These are phyloP conservation scores for Calonectria crousiana DNA, from an alignment of 2,329 filamentous ascomycete species.

Conservation along the genomic window DNA sequence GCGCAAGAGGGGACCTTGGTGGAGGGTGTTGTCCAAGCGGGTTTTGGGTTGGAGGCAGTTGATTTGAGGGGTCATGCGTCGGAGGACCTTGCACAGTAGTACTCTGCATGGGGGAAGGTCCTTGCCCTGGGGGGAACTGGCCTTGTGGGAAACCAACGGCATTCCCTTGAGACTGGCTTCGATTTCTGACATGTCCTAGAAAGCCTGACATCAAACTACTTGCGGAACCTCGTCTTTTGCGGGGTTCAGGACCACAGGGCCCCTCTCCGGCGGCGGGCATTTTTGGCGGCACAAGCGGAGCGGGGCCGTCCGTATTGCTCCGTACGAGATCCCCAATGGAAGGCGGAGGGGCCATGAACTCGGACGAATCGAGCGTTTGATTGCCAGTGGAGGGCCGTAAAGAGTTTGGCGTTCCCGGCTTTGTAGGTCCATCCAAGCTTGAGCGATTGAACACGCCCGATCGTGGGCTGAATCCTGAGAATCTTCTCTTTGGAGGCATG, in stretches of 20 bases:
- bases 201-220: slow-evolving; percentile 47
- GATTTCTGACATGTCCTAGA: slow-evolving; percentile 42
- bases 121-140: slow-evolving; percentile 17
- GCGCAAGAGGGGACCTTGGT: slow-evolving; percentile 2
- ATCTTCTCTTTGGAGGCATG: slow-evolving; percentile 55
- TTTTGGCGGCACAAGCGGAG: slow-evolving; percentile 32
- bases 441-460: slow-evolving; percentile 49
- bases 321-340: slow-evolving; percentile 31
- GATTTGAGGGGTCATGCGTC: slow-evolving; percentile 15
- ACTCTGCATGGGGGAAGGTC: not conserved
- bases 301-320: slow-evolving; percentile 39
- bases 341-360: slow-evolving; percentile 27
- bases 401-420: slow-evolving; percentile 36
- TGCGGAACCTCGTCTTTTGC: slow-evolving; percentile 46
- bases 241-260: slow-evolving; percentile 33
- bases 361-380: slow-evolving; percentile 26
- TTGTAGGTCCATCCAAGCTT: slow-evolving; percentile 27
- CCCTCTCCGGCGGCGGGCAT: slow-evolving; percentile 10
- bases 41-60: slow-evolving; percentile 27
- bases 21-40: slow-evolving; percentile 24
- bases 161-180: slow-evolving; percentile 26
- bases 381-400: slow-evolving; percentile 33
- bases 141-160: slow-evolving; percentile 9
- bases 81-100: slow-evolving; percentile 10
- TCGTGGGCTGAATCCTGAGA: slow-evolving; percentile 54